Evolutionary conservation across 176 grass and related monocot species (phyloP).

Genomic region (Tuctoria greenei): DNA sequence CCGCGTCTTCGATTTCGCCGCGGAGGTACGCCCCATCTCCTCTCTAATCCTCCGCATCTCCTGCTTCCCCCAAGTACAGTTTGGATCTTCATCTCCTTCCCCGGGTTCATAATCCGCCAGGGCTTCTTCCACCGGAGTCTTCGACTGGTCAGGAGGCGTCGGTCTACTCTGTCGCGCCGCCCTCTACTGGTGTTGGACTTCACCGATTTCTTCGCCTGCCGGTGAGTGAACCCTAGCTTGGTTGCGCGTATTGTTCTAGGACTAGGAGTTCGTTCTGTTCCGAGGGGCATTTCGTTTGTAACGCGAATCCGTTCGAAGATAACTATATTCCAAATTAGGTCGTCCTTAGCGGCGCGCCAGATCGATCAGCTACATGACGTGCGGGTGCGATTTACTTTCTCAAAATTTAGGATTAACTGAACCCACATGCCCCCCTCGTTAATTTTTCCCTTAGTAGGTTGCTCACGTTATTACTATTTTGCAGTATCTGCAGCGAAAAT

Average conservation of each 20-base stretch:
- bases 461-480: background rate
- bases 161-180: background rate
- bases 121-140: background rate
- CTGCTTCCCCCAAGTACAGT: background rate
- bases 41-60: background rate
- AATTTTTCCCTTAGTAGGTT: background rate
- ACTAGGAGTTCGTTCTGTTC: background rate
- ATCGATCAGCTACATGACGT: background rate
- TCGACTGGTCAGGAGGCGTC: background rate
- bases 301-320: background rate
- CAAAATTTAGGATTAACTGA: background rate
- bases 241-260: background rate
- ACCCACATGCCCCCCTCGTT: background rate
- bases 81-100: background rate
- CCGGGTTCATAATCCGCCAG: background rate
- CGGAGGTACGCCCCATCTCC: constrained; percentile 34
- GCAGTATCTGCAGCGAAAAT: constrained; percentile 40
- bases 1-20: background rate
- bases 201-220: background rate
- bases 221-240: constrained; percentile 24
- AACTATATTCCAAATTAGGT: background rate
- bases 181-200: background rate
- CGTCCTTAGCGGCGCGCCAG: background rate
- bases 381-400: background rate
- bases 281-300: background rate